phyloP scores from a whole-genome alignment of 768 basidiomycete species.

The Boletellus sp. region DNA sequence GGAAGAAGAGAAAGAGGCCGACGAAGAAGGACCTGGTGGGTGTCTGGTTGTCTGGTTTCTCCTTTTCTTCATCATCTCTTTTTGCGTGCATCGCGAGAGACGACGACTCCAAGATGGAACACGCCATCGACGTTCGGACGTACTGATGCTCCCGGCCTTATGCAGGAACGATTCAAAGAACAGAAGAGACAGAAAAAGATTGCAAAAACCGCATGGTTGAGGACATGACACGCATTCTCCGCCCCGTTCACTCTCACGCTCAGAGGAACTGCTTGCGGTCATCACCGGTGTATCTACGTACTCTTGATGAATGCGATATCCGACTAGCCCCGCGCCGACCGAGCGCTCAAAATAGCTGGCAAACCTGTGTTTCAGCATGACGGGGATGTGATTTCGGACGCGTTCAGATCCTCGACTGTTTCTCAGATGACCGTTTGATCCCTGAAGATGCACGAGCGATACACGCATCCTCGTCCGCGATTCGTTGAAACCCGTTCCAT shows the following conservation, averaged over 20 bases:
- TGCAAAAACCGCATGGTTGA: conserved; percentile 84
- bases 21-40: conserved; percentile 83
- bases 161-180: conserved; percentile 78
- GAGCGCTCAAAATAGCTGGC: too few species aligned
- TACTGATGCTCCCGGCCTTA: conserved; percentile 21
- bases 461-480: too few species aligned
- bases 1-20: conserved; percentile 73
- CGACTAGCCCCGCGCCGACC: too few species aligned
- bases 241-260: not conserved
- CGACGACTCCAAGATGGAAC: conserved; percentile 19
- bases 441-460: too few species aligned
- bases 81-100: conserved; percentile 20
- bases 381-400: too few species aligned
- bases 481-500: too few species aligned
- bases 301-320: not conserved
- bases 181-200: conserved; percentile 81
- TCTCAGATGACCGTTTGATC: too few species aligned
- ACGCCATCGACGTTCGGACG: conserved; percentile 19
- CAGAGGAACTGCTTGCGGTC: not conserved
- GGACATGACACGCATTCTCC: conserved; percentile 38
- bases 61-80: conserved; percentile 15
- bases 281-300: not conserved
- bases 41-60: conserved; percentile 12
- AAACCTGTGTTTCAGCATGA: too few species aligned
- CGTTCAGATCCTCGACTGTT: too few species aligned